Evolutionary conservation across 495 filamentous ascomycete species (phyloP), one percentile per base, ranked within the genome.

Genomic region (Xylaria castorea): DNA sequence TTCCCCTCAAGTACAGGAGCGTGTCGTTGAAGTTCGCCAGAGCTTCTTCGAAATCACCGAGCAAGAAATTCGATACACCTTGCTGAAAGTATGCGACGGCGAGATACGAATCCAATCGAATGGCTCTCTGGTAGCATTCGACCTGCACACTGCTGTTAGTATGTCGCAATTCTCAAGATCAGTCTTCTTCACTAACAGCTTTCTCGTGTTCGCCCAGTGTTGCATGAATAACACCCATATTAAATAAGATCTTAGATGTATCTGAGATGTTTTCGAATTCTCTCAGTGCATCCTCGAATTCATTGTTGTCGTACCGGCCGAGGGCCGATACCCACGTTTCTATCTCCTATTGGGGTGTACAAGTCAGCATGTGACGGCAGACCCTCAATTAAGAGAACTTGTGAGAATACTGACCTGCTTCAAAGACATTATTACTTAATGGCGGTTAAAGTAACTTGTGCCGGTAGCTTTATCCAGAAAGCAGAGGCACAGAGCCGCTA

Each of bases 21-120:
- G 97, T 97, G 75, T 99, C 96, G 83, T 99, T 99, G 89, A 99
- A 99, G 84, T 99, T 98, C 66, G 94, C 94, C 72, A 98, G 84
- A 62, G 96, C 96, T 82, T 98, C 97, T 77, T 98, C 95, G 79
- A 98, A 99, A 80, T 99, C 97, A 68, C 94, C 95, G 44, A 98
- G 87, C 64, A 99, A 84, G 84, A 99, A 99, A 81, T 98, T 99
- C 46, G 97, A 98, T 1, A 99, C 96, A 34, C 96, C 96, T 82
- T 98, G 93, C 77, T 99, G 96, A 82, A 99, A 99, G 80, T 98
- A 99, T 38, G 96, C 97, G 63, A 99, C 93, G 60, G 96, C 96
- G 27, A 99, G 92, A 76, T 97, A 99, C 74, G 94, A 91, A 80
- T 99, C 96, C 48, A 97, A 86, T 62, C 90, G 86, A 74, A 97